Evolutionary conservation across 83 land plant genomes (phyloP).

Genomic region (Picea abies): DNA sequence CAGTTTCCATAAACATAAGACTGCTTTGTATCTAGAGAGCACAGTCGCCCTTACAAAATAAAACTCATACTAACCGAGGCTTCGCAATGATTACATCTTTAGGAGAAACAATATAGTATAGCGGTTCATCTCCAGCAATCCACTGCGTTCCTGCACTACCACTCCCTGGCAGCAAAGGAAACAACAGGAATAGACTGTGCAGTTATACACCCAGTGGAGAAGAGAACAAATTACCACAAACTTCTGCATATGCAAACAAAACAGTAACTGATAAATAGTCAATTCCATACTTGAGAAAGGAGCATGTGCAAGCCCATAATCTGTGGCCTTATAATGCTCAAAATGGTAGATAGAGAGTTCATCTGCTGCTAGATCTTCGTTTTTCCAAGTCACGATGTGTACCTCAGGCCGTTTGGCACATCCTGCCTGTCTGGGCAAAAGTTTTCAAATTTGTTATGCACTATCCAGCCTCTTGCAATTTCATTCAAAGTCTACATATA

Average conservation of each 20-base stretch:
- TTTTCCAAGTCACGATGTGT: constrained; percentile 86
- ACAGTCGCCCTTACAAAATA: background rate
- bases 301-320: constrained; percentile 92
- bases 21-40: background rate
- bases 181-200: background rate
- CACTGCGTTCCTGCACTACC: constrained; percentile 93
- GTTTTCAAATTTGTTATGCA: constrained; percentile 5
- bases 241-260: background rate
- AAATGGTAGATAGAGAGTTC: constrained; percentile 92
- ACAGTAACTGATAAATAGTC: background rate
- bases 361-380: constrained; percentile 95
- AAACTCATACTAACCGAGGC: constrained; percentile 68
- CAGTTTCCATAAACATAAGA: background rate
- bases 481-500: background rate
- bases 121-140: constrained; percentile 96
- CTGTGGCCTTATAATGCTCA: constrained; percentile 98
- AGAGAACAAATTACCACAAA: background rate
- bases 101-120: constrained; percentile 94
- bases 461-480: background rate
- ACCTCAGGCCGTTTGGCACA: constrained; percentile 97
- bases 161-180: constrained; percentile 59
- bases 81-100: constrained; percentile 96
- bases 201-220: background rate
- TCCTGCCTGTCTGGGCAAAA: constrained; percentile 57
- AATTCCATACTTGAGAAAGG: constrained; percentile 73